Percentiles rank a stretch among this genome's conserved stretches.
Conservation (phyloP, 257 asterid species). For the Primulina eburnea region DNA sequence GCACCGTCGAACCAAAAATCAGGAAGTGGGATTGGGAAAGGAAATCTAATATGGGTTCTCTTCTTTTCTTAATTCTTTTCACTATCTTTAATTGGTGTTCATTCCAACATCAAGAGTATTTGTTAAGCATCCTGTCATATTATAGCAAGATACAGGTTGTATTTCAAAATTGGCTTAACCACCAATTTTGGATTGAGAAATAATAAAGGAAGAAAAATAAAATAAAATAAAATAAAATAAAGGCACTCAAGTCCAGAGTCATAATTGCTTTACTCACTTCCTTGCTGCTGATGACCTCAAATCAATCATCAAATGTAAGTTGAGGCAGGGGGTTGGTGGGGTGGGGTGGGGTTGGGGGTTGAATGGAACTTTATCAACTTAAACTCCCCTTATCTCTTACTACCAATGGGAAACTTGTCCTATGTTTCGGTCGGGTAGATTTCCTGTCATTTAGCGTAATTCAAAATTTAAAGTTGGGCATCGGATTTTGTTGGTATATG, state of each 20-base stretch:
- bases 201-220: neutral
- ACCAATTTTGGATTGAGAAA: neutral
- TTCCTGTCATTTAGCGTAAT: neutral
- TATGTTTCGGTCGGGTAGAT: neutral
- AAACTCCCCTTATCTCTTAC: neutral
- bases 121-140: conserved; percentile 9
- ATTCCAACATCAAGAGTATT: conserved; percentile 5
- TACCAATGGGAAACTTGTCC: neutral
- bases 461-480: neutral
- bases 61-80: conserved; percentile 6
- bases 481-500: neutral
- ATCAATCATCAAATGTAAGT: neutral
- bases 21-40: neutral
- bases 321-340: neutral
- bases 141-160: neutral
- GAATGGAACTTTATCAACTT: neutral
- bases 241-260: neutral
- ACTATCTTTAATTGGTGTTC: conserved; percentile 17
- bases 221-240: neutral
- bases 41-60: neutral
- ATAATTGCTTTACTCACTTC: neutral
- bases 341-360: neutral
- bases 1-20: neutral
- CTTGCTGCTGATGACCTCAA: conserved; percentile 4
- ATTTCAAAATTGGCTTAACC: neutral